Conservation (phyloP, 1,139 yeast genomes). For the Geotrichum phurueaensis region DNA sequence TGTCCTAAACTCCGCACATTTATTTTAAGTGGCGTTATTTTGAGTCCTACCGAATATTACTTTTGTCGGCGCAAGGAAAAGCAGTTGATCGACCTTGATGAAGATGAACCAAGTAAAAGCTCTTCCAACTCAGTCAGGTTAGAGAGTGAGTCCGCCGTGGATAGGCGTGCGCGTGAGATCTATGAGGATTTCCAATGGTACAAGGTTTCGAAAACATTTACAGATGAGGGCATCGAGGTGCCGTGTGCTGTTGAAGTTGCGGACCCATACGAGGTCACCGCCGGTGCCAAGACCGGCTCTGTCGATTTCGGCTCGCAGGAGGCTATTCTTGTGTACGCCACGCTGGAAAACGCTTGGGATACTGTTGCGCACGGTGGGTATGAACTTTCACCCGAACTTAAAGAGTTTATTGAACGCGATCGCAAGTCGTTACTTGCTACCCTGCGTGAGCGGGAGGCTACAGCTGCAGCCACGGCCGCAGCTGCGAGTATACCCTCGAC, state of each 20-base stretch:
- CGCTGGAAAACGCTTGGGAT: conserved; percentile 23
- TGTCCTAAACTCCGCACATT: conserved; percentile 25
- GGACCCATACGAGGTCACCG: conserved; percentile 21
- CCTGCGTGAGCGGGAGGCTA: conserved; percentile 3
- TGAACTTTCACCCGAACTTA: conserved; percentile 19
- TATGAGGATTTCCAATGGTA: conserved; percentile 19
- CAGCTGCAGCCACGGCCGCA: background rate
- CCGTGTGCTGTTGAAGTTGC: conserved; percentile 17
- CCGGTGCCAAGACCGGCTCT: conserved; percentile 26
- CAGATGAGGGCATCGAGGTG: conserved; percentile 9
- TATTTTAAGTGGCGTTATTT: conserved; percentile 26
- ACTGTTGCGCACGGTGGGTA: conserved; percentile 14
- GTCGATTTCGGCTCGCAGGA: conserved; percentile 24
- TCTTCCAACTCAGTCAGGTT: background rate
- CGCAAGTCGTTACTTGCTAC: conserved; percentile 1
- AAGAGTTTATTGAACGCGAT: conserved; percentile 22
- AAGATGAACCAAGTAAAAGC: background rate
- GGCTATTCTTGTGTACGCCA: conserved; percentile 27
- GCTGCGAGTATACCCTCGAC: background rate
- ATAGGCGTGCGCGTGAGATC: background rate
- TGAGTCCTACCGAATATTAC: conserved; percentile 30
- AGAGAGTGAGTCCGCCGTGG: background rate
- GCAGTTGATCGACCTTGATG: conserved; percentile 4
- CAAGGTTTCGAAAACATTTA: conserved; percentile 17
- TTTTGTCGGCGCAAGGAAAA: conserved; percentile 14